Conservation (phyloP, 2,329 filamentous ascomycete genomes). For the Colletotrichum tofieldiae region DNA sequence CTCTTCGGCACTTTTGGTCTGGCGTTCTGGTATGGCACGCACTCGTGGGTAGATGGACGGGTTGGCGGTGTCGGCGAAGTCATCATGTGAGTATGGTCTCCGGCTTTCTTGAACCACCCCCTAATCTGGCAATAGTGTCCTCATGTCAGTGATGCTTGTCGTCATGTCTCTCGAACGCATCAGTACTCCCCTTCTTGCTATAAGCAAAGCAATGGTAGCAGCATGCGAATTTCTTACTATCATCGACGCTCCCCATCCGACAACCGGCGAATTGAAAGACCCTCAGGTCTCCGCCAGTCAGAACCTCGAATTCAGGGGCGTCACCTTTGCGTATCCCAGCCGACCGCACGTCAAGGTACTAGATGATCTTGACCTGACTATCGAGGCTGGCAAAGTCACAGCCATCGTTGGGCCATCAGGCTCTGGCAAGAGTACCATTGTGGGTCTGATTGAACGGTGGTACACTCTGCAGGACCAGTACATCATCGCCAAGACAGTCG, state of each 20-base stretch:
- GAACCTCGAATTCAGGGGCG: conserved; percentile 69
- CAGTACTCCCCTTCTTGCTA: conserved; percentile 71
- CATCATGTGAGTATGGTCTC: conserved; percentile 63
- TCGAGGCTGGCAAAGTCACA: conserved; percentile 77
- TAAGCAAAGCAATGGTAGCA: conserved; percentile 71
- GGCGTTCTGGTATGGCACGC: conserved; percentile 75
- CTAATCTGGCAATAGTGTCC: conserved; percentile 53
- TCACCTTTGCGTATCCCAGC: conserved; percentile 82
- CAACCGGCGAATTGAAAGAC: conserved; percentile 53
- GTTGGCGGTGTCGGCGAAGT: conserved; percentile 68
- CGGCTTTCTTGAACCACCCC: not conserved
- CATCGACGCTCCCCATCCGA: conserved; percentile 63
- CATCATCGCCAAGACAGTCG: conserved; percentile 65
- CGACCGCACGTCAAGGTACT: conserved; percentile 76
- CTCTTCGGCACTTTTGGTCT: conserved; percentile 69
- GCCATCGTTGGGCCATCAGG: conserved; percentile 83
- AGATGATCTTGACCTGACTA: conserved; percentile 70
- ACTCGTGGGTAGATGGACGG: conserved; percentile 62
- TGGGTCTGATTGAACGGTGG: conserved; percentile 80
- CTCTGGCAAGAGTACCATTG: conserved; percentile 82
- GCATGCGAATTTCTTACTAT: conserved; percentile 72
- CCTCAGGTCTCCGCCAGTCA: conserved; percentile 57
- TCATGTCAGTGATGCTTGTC: conserved; percentile 73
- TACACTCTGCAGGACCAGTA: conserved; percentile 74
- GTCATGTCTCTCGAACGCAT: conserved; percentile 71